Evolutionary conservation across 1,139 yeast species (phyloP), one percentile per base, ranked within the genome.

Genomic region (Candida neerlandica): DNA sequence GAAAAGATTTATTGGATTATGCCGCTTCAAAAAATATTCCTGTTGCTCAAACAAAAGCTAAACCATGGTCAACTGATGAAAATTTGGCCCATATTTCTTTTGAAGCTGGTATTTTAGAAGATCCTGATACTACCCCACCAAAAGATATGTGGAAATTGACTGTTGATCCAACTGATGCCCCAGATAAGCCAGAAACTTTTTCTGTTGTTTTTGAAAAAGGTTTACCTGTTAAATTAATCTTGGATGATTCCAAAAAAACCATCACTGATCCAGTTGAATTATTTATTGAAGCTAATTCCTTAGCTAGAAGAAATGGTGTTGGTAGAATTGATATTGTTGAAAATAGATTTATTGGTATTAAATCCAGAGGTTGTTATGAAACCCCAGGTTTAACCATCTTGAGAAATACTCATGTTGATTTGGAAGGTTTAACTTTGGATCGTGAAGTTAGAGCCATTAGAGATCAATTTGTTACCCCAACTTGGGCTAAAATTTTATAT

Each of bases 121-220:
- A 94, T 76, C 99, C 99, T 65, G 90, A 94, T 71, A 85, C 94
- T 62, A 94, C 99, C 48, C 99, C 99, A 58, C 99, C 99, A 74
- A 92, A 90, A 79, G 99, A 94, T 72, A 94, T 94, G 99, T 94
- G 99, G 99, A 94, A 94, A 78, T 84, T 94, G 70, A 94, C 97
- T 47, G 91, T 89, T 53, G 99, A 92, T 72, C 98, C 99, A 63
- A 70, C 78, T 48, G 97, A 94, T 66, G 98, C 99, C 50, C 99
- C 99, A 64, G 84, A 89, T 54, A 77, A 78, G 49, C 98, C 98
- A 63, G 98, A 94, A 78, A 86, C 86, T 66, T 85, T 94, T 71
- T 75, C 89, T 29, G 84, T 94, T 55, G 85, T 81, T 54, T 94
- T 90, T 67, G 85, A 82, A 63, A 80, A 89, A 75, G 99, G 99